Base-by-base conservation (phyloP, 192 early-diverging fungal genomes). In the Geranomyces michiganensis region DNA sequence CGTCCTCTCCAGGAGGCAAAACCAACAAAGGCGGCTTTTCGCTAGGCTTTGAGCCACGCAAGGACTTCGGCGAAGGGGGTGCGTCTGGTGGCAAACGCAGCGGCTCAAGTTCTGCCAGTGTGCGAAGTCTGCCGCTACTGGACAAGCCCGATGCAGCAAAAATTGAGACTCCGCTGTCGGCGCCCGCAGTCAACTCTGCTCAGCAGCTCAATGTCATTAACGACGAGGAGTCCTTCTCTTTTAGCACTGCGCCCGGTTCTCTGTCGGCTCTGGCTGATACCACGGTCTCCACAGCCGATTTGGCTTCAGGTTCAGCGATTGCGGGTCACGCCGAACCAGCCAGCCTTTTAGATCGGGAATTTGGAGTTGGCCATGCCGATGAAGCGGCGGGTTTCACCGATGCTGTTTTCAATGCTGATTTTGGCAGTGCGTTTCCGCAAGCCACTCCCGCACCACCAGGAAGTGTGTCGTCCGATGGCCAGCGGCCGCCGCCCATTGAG, bases 71-170 rank as follows among this genome's bases (percentile, higher is more conserved):
- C 24, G 51, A 53, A n/a, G 24, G 51, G 4, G 51, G 12, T 47
- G 46, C 46, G 10, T 10, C 19, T 47, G 46, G 51, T 17, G 19
- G 24, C 15, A 53, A 53, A n/a, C 19, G 24, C 51, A 53, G 24
- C 51, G 24, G n/a, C 51, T 24, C n/a, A n/a, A 53, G 51, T 26
- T 32, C 62, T 29, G 62, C 62, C 1, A 64, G 62, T 29, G 62
- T 64, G n/a, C 32, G 62, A 45, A 64, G 62, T 45, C 17, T 64
- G 62, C 62, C 62, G 62, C n/a, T 64, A n/a, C 27, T 64, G 1
- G 62, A 64, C 58, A 60, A 60, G 17, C 17, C 3, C 2, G 58
- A 60, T 8, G 51, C 51, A 15, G 19, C 24, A 26, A 29, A 32
- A 19, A 32, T 7, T 60, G 58, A 17, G 10, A 29, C 21, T 6